Evolutionary conservation across 2,329 filamentous ascomycete species (phyloP), one percentile per base, ranked within the genome.

Genomic region (Leptographium lundbergii): DNA sequence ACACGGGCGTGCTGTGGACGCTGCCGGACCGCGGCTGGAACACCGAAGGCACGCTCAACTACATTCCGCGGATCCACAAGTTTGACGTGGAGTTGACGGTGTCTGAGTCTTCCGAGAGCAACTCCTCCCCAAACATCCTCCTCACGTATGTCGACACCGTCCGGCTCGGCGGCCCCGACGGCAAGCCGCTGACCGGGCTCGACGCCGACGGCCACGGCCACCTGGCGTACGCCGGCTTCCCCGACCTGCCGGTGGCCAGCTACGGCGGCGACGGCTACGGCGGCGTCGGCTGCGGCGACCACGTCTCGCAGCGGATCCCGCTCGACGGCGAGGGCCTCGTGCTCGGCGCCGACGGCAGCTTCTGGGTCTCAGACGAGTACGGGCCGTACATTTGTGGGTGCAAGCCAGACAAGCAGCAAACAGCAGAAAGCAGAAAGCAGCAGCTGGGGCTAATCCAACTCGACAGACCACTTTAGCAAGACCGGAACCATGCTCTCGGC

Each of bases 1-100:
- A 88, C 67, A 75, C 76, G 2, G 86, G 84, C 19, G 76, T 80
- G 4, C 66, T 88, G 25, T 89, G 80, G 71, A 74, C 76, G 14
- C 69, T 88, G 19, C 86, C 86, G 1, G 85, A 88, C 66, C 77
- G 85, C 61, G 86, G 86, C 45, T 89, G 86, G 85, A 89, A 89
- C 66, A 88, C 85, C 0, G 74, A 88, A 64, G 86, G 84, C 52
- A 88, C 86, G 10, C 64, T 85, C 22, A 88, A 88, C 68, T 87
- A 79, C 68, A 81, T 87, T 63, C 77, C 79, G 3, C 79, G 86
- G 39, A 76, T 90, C 32, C 86, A 90, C 69, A 85, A 87, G 67
- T 84, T 88, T 68, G 68, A 73, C 56, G 73, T 89, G 54, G 76
- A 74, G 1, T 78, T 89, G 65, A 10, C 17, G 22, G 56, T 48